Percentiles rank a stretch among this genome's conserved stretches.
Evolutionary conservation across 2,329 filamentous ascomycete genomes (phyloP).

Genomic region (Byssothecium circinans): DNA sequence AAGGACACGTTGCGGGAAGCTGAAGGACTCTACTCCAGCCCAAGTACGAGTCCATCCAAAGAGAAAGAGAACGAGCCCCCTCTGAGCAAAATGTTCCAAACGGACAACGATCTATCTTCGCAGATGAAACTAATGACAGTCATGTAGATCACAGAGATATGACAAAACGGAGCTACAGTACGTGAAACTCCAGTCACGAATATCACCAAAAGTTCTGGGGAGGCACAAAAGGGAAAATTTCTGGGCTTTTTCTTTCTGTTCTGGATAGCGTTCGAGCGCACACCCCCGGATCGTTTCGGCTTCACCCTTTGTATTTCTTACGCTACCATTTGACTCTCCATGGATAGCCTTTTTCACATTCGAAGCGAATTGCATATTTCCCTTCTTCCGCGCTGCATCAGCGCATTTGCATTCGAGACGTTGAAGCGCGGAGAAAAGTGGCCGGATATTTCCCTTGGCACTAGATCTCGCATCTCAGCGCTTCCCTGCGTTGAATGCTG

Average conservation of each 20-base stretch:
- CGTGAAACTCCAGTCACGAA: slow-evolving; percentile 21
- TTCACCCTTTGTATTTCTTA: slow-evolving; percentile 38
- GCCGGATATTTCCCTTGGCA: not conserved
- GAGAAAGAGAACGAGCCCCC: slow-evolving; percentile 38
- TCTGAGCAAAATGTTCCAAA: slow-evolving; percentile 38
- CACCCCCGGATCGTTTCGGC: slow-evolving; percentile 10
- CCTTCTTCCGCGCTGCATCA: slow-evolving; percentile 13
- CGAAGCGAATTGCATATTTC: slow-evolving; percentile 37
- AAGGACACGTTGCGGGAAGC: slow-evolving; percentile 52
- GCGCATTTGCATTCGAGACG: slow-evolving; percentile 6
- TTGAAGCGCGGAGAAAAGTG: slow-evolving; percentile 2
- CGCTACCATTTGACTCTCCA: slow-evolving; percentile 22
- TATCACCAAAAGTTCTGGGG: slow-evolving; percentile 22
- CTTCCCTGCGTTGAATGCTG: slow-evolving; percentile 8
- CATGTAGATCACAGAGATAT: slow-evolving; percentile 36
- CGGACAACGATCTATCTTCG: slow-evolving; percentile 36
- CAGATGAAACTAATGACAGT: slow-evolving; percentile 48
- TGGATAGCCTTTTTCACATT: slow-evolving; percentile 32
- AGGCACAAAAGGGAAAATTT: slow-evolving; percentile 26
- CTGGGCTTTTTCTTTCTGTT: slow-evolving; percentile 24
- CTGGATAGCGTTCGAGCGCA: slow-evolving; percentile 39
- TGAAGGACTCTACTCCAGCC: slow-evolving; percentile 52
- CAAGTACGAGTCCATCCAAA: slow-evolving; percentile 36
- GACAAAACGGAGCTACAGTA: slow-evolving; percentile 18
- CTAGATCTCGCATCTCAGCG: not conserved